Conservation (phyloP, 345 rosid species). For the Boechera retrofracta region DNA sequence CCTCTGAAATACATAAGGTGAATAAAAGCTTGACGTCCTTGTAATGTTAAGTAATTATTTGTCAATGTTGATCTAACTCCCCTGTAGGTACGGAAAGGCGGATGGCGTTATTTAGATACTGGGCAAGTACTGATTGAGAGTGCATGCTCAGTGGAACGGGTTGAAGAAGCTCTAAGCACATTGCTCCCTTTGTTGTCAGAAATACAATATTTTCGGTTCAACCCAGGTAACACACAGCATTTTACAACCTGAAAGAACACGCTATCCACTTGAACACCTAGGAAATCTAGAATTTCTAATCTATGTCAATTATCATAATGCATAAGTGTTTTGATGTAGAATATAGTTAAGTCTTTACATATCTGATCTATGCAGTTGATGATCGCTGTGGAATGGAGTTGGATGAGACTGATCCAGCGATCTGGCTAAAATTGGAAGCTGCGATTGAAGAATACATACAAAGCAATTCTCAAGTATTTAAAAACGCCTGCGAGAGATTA, state of each 20-base stretch:
- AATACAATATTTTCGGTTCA: slow-evolving; percentile 87
- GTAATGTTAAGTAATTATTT: slow-evolving; percentile 24
- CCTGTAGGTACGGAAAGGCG: slow-evolving; percentile 84
- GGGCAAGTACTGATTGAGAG: slow-evolving; percentile 99
- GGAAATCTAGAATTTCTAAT: not conserved
- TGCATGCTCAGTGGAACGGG: slow-evolving; percentile 98
- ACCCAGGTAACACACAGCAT: slow-evolving; percentile 68
- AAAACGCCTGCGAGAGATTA: slow-evolving; percentile 74
- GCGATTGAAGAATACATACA: slow-evolving; percentile 81
- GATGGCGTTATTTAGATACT: slow-evolving; percentile 98
- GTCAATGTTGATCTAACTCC: slow-evolving; percentile 13
- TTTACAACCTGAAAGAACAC: slow-evolving; percentile 27
- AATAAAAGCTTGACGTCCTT: not conserved
- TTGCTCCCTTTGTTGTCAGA: slow-evolving; percentile 95
- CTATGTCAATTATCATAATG: not conserved
- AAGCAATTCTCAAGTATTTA: slow-evolving; percentile 68
- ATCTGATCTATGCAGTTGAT: slow-evolving; percentile 64
- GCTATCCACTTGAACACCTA: slow-evolving; percentile 12
- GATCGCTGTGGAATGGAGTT: slow-evolving; percentile 98
- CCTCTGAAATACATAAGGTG: slow-evolving; percentile 1
- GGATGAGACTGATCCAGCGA: slow-evolving; percentile 98
- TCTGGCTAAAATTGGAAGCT: slow-evolving; percentile 91
- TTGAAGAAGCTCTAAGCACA: slow-evolving; percentile 95
- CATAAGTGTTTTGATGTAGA: not conserved
- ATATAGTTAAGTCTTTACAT: slow-evolving; percentile 24